Base-by-base conservation (phyloP, 345 rosid species). In the Pugionium cornutum region DNA sequence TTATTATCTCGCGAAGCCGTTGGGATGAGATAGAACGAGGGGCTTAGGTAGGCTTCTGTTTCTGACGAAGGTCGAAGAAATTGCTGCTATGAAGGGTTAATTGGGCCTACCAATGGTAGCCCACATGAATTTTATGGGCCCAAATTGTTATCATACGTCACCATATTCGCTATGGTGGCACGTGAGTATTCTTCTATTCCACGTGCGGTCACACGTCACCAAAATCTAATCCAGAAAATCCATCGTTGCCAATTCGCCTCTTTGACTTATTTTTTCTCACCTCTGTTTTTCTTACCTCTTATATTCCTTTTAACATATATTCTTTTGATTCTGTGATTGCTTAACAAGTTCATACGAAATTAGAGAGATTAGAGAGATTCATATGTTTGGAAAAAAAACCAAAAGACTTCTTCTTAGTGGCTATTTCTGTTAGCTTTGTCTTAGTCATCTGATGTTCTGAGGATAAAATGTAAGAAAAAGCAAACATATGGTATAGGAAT, bases 401-500 rank as follows among this genome's bases (percentile, higher is more conserved):
- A 18, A 18, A 18, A 18, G 18, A 18, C 18, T 18, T 18, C 18
- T 18, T 18, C 18, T 18, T 18, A 18, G 18, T 18, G 18, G 18
- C 18, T 18, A 18, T 18, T 18, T 18, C 18, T 18, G 18, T 18
- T 18, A 18, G 18, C 18, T 18, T 18, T 18, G 18, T 18, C 18
- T 18, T 18, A 18, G 18, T 18, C 18, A 18, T 18, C 18, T 18
- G 18, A 18, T 18, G 18, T 18, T 18, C 18, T 18, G 18, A 18
- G 18, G 18, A 18, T 18, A 18, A 18, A 18, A 18, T 18, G 18
- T 18, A 18, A 18, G 18, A n/a, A n/a, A n/a, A n/a, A n/a, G n/a
- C n/a, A n/a, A n/a, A n/a, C n/a, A n/a, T n/a, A n/a, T n/a, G n/a
- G 99, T 70, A 73, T 94, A 28, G 99, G 99, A 54, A 94, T 91